Conservation (phyloP, 257 asterid genomes). For the Nicotiana undulata region DNA sequence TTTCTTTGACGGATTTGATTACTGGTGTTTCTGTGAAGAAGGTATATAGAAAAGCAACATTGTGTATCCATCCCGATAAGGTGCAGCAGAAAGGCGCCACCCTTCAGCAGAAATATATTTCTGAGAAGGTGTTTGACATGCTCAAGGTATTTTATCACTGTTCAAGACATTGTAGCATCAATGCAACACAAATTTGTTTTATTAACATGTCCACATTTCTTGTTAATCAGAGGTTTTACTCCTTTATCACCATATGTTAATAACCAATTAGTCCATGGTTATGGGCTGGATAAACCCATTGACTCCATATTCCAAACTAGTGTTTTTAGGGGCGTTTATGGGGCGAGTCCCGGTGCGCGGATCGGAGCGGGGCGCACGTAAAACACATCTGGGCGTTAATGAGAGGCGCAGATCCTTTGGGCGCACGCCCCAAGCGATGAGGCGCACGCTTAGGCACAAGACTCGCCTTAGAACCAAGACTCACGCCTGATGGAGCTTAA, state of each 20-base stretch:
- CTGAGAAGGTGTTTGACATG: constrained; percentile 97
- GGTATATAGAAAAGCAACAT: constrained; percentile 89
- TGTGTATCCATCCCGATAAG: constrained; percentile 97
- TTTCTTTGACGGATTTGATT: constrained; percentile 93
- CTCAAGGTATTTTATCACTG: constrained; percentile 58
- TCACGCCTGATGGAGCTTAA: too few relatives aligned
- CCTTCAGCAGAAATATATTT: constrained; percentile 92
- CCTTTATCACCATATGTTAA: not conserved
- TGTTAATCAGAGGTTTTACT: not conserved
- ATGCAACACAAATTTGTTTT: not conserved
- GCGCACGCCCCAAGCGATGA: too few relatives aligned
- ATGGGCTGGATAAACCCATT: not conserved
- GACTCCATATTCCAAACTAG: not conserved
- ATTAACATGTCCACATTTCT: not conserved
- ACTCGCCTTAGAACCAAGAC: too few relatives aligned
- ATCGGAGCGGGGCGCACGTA: too few relatives aligned
- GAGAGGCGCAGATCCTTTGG: too few relatives aligned
- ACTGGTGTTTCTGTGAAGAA: constrained; percentile 87
- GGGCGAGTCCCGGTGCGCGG: too few relatives aligned
- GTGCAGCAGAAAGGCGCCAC: constrained; percentile 99
- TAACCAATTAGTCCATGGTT: not conserved
- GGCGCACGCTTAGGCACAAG: too few relatives aligned
- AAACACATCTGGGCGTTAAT: too few relatives aligned
- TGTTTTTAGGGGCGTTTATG: too few relatives aligned
- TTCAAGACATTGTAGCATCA: not conserved